Percentiles rank a stretch among this genome's conserved stretches.
These are phyloP conservation scores for Gossypium aridum DNA, from an alignment of 441 rosid species.

Conservation along the genomic window DNA sequence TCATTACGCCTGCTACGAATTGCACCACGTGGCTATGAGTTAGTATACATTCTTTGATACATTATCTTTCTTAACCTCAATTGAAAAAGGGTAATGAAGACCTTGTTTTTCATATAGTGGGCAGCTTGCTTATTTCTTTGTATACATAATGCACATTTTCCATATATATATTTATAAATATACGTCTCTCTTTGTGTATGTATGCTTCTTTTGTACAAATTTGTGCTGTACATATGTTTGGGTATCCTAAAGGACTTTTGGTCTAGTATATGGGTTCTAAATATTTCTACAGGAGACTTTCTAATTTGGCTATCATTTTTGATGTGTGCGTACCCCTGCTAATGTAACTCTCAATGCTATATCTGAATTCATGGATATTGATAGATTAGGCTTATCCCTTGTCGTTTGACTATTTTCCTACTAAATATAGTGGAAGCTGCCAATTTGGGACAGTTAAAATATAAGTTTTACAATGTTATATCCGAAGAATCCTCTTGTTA, in stretches of 20 bases:
- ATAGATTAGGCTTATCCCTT: not conserved
- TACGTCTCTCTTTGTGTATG: not conserved
- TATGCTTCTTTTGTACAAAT: not conserved
- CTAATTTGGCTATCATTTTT: not conserved
- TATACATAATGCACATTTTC: not conserved
- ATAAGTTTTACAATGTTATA: not conserved
- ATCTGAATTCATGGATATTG: not conserved
- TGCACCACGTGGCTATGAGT: slow-evolving; percentile 89
- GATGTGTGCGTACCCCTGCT: not conserved
- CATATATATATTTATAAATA: not conserved
- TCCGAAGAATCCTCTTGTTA: not conserved
- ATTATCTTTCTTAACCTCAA: not conserved
- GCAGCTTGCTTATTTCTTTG: not conserved
- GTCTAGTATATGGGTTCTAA: not conserved
- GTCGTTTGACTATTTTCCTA: not conserved
- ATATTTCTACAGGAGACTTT: not conserved
- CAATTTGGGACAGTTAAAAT: not conserved
- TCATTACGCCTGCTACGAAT: slow-evolving; percentile 87
- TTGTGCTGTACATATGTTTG: not conserved
- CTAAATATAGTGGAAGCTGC: not conserved
- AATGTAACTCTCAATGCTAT: not conserved
- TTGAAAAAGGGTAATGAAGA: not conserved
- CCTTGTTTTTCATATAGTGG: not conserved
- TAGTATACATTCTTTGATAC: slow-evolving; percentile 26
- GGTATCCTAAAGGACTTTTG: not conserved